phyloP scores from a whole-genome alignment of 2,329 filamentous ascomycete genomes.

The Coleophoma cylindrospora region DNA sequence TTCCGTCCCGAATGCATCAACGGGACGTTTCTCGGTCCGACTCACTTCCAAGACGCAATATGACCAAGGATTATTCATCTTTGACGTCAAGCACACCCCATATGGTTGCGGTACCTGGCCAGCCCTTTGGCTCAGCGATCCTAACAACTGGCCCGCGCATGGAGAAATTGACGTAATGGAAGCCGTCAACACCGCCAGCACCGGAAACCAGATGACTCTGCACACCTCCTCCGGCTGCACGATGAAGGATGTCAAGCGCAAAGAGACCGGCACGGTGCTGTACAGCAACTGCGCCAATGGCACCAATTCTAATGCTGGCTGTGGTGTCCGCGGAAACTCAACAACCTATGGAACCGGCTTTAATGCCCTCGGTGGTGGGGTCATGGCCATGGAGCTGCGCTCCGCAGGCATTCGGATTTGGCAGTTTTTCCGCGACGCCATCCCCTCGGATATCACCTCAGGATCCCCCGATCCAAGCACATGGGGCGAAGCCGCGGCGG shows the following conservation, averaged over 20 bases:
- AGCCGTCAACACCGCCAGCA: slow-evolving; percentile 38
- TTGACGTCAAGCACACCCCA: slow-evolving; percentile 55
- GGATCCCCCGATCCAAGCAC: slow-evolving; percentile 36
- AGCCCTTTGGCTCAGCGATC: slow-evolving; percentile 60
- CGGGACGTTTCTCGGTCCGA: slow-evolving; percentile 36
- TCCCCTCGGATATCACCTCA: slow-evolving; percentile 38
- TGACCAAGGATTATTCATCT: slow-evolving; percentile 48
- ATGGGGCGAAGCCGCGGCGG: slow-evolving; percentile 40
- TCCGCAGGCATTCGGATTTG: slow-evolving; percentile 41
- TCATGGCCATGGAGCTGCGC: slow-evolving; percentile 44
- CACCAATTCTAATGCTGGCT: slow-evolving; percentile 35
- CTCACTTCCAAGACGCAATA: slow-evolving; percentile 52
- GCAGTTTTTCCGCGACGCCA: slow-evolving; percentile 39
- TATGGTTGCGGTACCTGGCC: slow-evolving; percentile 49
- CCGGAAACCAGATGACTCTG: slow-evolving; percentile 38
- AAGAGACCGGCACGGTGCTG: slow-evolving; percentile 42
- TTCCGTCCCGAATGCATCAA: slow-evolving; percentile 49
- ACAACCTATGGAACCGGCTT: slow-evolving; percentile 45
- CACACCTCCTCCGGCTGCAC: slow-evolving; percentile 40
- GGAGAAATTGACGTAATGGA: slow-evolving; percentile 56
- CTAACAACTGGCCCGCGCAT: slow-evolving; percentile 51
- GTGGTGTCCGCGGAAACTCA: slow-evolving; percentile 35
- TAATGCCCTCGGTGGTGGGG: slow-evolving; percentile 42
- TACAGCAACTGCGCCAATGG: slow-evolving; percentile 39
- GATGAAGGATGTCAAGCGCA: slow-evolving; percentile 30